These are phyloP conservation scores for Fusarium buxicola DNA, from an alignment of 2,329 filamentous ascomycete genomes.

Conservation along the genomic window DNA sequence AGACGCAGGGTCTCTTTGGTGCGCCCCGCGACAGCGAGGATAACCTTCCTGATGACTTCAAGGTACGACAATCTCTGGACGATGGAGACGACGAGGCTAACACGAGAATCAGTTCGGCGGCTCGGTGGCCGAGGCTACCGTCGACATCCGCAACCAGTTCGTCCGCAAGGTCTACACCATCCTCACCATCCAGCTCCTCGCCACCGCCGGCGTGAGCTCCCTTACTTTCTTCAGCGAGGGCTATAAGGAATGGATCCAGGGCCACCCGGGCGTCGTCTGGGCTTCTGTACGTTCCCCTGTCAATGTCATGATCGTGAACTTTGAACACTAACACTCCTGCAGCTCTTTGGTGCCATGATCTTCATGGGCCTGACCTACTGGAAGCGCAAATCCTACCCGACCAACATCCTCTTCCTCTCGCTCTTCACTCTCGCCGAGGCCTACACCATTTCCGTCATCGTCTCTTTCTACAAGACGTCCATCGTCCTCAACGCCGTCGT, in stretches of 20 bases:
- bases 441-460: conserved; percentile 92
- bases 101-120: conserved; percentile 77
- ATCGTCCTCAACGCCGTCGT: conserved; percentile 92
- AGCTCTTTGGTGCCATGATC: conserved; percentile 82
- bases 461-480: conserved; percentile 85
- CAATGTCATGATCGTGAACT: neutral
- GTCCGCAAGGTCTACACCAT: conserved; percentile 98
- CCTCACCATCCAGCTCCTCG: conserved; percentile 91
- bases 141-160: conserved; percentile 97
- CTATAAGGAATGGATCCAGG: conserved; percentile 90
- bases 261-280: conserved; percentile 86
- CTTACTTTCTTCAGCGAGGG: conserved; percentile 84
- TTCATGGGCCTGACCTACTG: conserved; percentile 92
- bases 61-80: conserved; percentile 63
- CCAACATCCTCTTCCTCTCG: conserved; percentile 90
- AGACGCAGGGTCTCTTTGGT: conserved; percentile 69
- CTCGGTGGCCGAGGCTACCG: conserved; percentile 89
- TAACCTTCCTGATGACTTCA: conserved; percentile 97
- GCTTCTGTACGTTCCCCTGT: conserved; percentile 68
- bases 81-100: conserved; percentile 19
- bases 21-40: conserved; percentile 84
- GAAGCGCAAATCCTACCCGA: conserved; percentile 96
- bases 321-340: conserved; percentile 34
- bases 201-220: conserved; percentile 82
- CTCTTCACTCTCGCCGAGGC: conserved; percentile 93